phyloP scores from a whole-genome alignment of 768 basidiomycete species.

The Russula brevipes region DNA sequence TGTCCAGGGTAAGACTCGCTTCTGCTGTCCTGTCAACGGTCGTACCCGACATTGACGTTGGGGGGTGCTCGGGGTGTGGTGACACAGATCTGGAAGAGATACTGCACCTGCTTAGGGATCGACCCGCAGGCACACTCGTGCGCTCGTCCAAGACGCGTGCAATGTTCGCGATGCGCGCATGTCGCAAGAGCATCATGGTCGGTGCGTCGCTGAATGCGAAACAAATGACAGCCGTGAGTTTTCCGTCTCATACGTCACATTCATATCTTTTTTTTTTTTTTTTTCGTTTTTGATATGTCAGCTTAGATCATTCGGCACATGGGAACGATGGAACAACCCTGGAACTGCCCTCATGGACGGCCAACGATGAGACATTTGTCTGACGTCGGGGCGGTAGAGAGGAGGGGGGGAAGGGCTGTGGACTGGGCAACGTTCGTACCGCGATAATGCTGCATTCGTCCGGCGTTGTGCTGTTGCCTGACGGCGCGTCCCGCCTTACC shows the following conservation, averaged over 20 bases:
- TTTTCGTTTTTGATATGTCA: background rate
- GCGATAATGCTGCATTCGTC: background rate
- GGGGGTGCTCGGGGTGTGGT: background rate
- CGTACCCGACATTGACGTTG: conserved; percentile 8
- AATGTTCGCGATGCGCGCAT: conserved; percentile 97
- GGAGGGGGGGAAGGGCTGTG: background rate
- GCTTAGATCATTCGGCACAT: conserved; percentile 32
- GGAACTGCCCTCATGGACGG: conserved; percentile 35
- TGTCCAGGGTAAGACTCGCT: conserved; percentile 58
- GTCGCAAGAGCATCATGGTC: conserved; percentile 94
- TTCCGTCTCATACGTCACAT: background rate
- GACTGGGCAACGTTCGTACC: conserved; percentile 11
- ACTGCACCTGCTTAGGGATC: conserved; percentile 76
- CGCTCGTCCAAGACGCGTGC: conserved; percentile 87
- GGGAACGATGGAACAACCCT: conserved; percentile 35
- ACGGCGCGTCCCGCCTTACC: too few relatives aligned
- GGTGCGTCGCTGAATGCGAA: conserved; percentile 71
- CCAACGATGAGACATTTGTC: conserved; percentile 32
- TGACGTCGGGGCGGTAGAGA: conserved; percentile 11
- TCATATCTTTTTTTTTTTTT: background rate
- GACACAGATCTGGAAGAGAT: conserved; percentile 84
- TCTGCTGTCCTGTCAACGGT: background rate
- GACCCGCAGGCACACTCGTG: conserved; percentile 74
- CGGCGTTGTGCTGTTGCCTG: background rate
- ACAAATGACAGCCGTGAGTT: conserved; percentile 68